Conservation (phyloP, 179 eudicot species). For the Silene vulgaris region DNA sequence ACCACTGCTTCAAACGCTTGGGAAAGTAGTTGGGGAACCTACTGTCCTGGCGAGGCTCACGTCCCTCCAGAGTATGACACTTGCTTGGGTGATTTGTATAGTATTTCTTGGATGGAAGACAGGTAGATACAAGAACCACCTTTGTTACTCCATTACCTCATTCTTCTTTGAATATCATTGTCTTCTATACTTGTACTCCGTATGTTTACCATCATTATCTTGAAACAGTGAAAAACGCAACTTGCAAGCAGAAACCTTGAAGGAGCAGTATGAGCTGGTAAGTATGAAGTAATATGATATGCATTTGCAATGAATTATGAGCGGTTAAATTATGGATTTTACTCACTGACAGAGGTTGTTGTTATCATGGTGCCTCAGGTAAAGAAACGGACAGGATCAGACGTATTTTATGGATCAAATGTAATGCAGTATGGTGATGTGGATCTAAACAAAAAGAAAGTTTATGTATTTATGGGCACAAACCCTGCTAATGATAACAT, state of each 20-base stretch:
- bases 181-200: background rate
- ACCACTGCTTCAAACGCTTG: slow-evolving; percentile 85
- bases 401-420: slow-evolving; percentile 60
- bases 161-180: background rate
- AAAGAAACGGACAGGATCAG: slow-evolving; percentile 52
- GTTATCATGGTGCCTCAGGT: slow-evolving; percentile 42
- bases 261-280: slow-evolving; percentile 74
- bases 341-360: background rate
- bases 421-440: slow-evolving; percentile 89
- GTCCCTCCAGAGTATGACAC: slow-evolving; percentile 68
- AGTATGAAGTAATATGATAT: slow-evolving; percentile 22
- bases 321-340: background rate
- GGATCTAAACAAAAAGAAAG: slow-evolving; percentile 39
- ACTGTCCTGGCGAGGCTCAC: slow-evolving; percentile 78
- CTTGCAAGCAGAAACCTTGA: slow-evolving; percentile 53
- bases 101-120: slow-evolving; percentile 99
- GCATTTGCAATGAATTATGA: too few species aligned
- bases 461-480: slow-evolving; percentile 66
- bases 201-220: background rate
- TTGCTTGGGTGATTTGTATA: slow-evolving; percentile 89
- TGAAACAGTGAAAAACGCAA: slow-evolving; percentile 71
- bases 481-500: slow-evolving; percentile 77
- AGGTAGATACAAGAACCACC: slow-evolving; percentile 34
- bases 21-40: slow-evolving; percentile 95
- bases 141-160: background rate